A percentile compares a stretch with the other conserved stretches of the same genome.
Evolutionary conservation across 805 yeast species (phyloP).

Genomic region (Ogataea sp.): DNA sequence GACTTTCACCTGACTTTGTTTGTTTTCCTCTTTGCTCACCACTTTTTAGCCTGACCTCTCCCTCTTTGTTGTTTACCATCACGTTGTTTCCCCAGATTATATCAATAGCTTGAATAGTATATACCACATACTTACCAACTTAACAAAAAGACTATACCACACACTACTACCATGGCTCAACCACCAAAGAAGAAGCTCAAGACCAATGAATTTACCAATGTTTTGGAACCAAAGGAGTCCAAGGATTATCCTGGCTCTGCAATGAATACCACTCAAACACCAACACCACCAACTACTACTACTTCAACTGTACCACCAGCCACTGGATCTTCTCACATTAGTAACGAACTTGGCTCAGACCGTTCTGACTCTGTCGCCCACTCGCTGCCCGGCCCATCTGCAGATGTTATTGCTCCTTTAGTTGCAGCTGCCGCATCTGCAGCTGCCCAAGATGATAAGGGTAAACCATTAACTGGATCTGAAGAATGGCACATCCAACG

Average conservation of each 20-base stretch:
- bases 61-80: neutral
- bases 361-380: too few species aligned
- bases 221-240: slow-evolving; percentile 2
- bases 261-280: neutral
- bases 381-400: too few species aligned
- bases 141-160: too few species aligned
- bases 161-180: neutral
- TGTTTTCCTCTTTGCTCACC: too few species aligned
- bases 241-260: neutral
- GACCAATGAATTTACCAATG: neutral
- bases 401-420: slow-evolving; percentile 1
- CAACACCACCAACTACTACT: neutral
- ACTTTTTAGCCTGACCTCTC: neutral
- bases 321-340: neutral
- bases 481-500: slow-evolving; percentile 81
- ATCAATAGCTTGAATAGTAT: too few species aligned
- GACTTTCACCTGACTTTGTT: slow-evolving; percentile 8
- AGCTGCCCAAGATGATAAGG: slow-evolving; percentile 2
- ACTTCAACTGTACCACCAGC: too few species aligned
- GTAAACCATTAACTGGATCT: slow-evolving; percentile 54
- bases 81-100: neutral
- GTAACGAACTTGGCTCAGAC: too few species aligned
- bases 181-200: neutral
- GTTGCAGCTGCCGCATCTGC: slow-evolving; percentile 3
- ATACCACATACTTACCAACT: too few species aligned